Evolutionary conservation across 148 eudicot genomes (phyloP).

Genomic region (Tetragonia tetragonoides): DNA sequence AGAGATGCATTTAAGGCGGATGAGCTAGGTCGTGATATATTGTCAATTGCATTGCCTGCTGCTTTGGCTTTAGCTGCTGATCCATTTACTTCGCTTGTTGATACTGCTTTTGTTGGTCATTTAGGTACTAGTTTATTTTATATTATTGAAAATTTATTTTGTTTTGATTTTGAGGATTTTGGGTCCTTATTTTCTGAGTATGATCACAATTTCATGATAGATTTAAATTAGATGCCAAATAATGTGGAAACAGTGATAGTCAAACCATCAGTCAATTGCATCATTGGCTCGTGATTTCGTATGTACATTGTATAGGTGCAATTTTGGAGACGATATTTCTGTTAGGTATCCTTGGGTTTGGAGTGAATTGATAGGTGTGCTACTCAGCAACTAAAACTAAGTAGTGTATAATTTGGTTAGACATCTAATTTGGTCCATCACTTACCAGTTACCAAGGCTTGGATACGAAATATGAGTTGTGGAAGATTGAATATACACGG

Average conservation of each 20-base stretch:
- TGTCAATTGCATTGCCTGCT: constrained; percentile 83
- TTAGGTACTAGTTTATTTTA: constrained; percentile 43
- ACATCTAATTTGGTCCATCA: no score
- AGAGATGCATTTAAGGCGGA: constrained; percentile 59
- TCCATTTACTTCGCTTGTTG: constrained; percentile 75
- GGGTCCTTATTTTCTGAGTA: constrained; percentile 5
- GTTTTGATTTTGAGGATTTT: not conserved
- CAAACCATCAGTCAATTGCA: no score
- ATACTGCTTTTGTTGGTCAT: constrained; percentile 93
- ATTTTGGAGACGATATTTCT: no score
- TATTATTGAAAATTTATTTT: not conserved
- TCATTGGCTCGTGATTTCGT: no score
- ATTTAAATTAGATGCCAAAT: not conserved
- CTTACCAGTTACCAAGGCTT: no score
- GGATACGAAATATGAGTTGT: no score
- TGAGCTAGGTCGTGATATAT: constrained; percentile 66
- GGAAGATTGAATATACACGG: not conserved
- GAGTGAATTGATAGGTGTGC: no score
- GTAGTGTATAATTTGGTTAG: no score
- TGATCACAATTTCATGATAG: not conserved
- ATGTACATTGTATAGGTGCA: no score
- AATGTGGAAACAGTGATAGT: not conserved
- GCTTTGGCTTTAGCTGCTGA: constrained; percentile 91
- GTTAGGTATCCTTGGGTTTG: no score
- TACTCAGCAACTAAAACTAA: no score